Evolutionary conservation across 441 rosid genomes (phyloP).

Genomic region (Omphalea diandra): DNA sequence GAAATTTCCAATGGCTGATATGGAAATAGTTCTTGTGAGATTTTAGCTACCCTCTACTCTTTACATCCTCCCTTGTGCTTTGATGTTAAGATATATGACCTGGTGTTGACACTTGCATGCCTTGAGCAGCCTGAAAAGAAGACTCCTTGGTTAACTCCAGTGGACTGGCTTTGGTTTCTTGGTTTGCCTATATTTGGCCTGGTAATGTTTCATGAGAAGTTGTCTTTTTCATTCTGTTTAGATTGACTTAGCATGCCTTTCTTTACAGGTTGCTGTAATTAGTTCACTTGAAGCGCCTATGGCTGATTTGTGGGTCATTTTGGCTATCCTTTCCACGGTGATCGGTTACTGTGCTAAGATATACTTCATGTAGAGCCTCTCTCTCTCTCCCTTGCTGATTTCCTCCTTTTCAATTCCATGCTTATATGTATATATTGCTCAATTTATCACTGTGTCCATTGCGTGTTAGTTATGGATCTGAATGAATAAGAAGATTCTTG

Average conservation of each 20-base stretch:
- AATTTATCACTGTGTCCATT: background rate
- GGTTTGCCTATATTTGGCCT: conserved; percentile 81
- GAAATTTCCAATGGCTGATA: conserved; percentile 97
- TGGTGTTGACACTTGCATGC: conserved; percentile 15
- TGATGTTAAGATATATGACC: conserved; percentile 4
- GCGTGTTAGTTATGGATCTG: background rate
- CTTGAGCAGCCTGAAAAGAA: conserved; percentile 84
- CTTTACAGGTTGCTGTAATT: conserved; percentile 68
- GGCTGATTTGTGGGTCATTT: conserved; percentile 75
- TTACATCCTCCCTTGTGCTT: background rate
- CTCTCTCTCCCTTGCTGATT: background rate
- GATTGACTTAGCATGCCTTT: conserved; percentile 16
- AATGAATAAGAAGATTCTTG: background rate
- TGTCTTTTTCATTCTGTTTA: conserved; percentile 8
- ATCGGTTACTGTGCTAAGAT: conserved; percentile 92
- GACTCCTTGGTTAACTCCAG: conserved; percentile 92
- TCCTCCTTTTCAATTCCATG: background rate
- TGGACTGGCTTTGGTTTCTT: conserved; percentile 90
- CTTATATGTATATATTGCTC: background rate
- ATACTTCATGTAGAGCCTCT: conserved; percentile 79
- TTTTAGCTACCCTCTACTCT: conserved; percentile 16
- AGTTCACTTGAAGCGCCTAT: conserved; percentile 71
- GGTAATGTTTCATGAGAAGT: conserved; percentile 50
- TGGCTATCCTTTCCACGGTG: conserved; percentile 81
- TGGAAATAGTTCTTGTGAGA: conserved; percentile 95